Percentiles rank a stretch among this genome's conserved stretches.
phyloP scores from a whole-genome alignment of 1,139 yeast genomes.

The Magnusiomyces sp. region DNA sequence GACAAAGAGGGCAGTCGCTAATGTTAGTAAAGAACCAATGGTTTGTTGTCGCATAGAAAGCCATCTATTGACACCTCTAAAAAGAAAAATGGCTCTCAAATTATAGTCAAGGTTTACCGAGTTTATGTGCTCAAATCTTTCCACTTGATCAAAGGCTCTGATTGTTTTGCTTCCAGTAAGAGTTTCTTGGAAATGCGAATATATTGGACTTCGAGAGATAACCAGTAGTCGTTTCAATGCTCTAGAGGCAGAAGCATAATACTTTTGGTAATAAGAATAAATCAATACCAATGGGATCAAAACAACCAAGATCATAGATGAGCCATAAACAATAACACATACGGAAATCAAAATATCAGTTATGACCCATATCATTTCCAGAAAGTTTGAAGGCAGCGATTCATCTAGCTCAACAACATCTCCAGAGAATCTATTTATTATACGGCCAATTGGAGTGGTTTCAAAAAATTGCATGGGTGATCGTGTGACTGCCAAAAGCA shows the following conservation, averaged over 20 bases:
- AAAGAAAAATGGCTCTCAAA: constrained; percentile 48
- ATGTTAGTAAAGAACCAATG: constrained; percentile 56
- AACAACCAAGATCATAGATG: constrained; percentile 48
- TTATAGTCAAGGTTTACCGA: constrained; percentile 56
- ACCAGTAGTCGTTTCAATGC: constrained; percentile 77
- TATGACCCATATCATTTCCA: constrained; percentile 43
- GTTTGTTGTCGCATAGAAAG: constrained; percentile 57
- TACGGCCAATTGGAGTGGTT: constrained; percentile 62
- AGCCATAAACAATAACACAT: constrained; percentile 61
- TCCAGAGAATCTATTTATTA: constrained; percentile 63
- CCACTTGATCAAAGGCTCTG: constrained; percentile 45
- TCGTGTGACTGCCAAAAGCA: constrained; percentile 72
- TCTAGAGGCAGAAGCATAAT: constrained; percentile 68
- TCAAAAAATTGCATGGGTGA: constrained; percentile 67
- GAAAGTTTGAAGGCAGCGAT: constrained; percentile 37
- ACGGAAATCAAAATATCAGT: constrained; percentile 55
- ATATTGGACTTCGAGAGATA: constrained; percentile 66
- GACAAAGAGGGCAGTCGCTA: constrained; percentile 44
- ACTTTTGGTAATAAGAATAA: constrained; percentile 76
- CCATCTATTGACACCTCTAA: constrained; percentile 63
- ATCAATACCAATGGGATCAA: constrained; percentile 44
- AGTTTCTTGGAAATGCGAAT: constrained; percentile 70
- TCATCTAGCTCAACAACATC: constrained; percentile 65
- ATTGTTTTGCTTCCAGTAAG: constrained; percentile 66
- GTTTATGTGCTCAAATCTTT: constrained; percentile 47